Percentiles rank a stretch among this genome's conserved stretches.
Conservation (phyloP, 805 yeast genomes). For the Ogataea pignaliae region DNA sequence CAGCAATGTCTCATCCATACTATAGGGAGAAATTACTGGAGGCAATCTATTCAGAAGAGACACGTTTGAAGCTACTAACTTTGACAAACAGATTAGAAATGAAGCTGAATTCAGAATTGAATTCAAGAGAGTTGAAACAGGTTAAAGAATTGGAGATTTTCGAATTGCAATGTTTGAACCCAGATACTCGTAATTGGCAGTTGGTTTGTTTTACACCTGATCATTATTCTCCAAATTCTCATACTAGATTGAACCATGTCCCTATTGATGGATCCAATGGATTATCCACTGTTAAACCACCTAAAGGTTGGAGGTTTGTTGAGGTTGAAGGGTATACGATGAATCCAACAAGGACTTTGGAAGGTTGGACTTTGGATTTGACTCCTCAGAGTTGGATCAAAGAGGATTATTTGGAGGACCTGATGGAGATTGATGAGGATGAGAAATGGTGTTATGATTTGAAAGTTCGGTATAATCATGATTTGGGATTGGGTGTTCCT, state of each 20-base stretch:
- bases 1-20: conserved; percentile 48
- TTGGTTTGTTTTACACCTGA: conserved; percentile 54
- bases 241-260: conserved; percentile 28
- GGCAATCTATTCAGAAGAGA: conserved; percentile 56
- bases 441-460: conserved; percentile 85
- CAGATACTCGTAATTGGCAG: conserved; percentile 54
- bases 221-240: conserved; percentile 48
- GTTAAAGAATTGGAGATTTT: conserved; percentile 55
- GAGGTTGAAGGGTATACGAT: conserved; percentile 8
- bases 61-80: conserved; percentile 47
- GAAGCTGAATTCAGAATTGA: conserved; percentile 35
- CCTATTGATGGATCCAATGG: conserved; percentile 25
- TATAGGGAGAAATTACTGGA: conserved; percentile 44
- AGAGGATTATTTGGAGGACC: conserved; percentile 41
- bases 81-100: conserved; percentile 47
- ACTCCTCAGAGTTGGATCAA: conserved; percentile 62
- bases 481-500: conserved; percentile 15
- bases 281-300: conserved; percentile 47
- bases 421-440: conserved; percentile 61
- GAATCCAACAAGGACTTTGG: conserved; percentile 14
- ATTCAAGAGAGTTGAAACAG: conserved; percentile 35
- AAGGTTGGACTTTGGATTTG: conserved; percentile 65
- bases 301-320: conserved; percentile 53
- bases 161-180: conserved; percentile 57
- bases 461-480: conserved; percentile 20